A percentile compares a stretch with the other conserved stretches of the same genome.
Evolutionary conservation across 768 basidiomycete genomes (phyloP).

Genomic region (Lentinula aciculospora): DNA sequence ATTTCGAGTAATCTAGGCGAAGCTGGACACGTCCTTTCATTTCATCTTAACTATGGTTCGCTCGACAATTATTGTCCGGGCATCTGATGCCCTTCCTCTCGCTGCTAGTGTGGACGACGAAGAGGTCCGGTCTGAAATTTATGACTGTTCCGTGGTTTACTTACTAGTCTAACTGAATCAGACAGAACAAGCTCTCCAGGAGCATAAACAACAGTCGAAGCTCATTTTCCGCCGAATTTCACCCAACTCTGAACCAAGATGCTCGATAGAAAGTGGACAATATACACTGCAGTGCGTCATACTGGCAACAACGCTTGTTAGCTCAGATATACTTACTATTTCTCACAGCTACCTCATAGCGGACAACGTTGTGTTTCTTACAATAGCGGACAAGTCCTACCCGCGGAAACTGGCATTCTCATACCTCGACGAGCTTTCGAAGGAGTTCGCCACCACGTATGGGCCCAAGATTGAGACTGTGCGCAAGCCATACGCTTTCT

Average conservation of each 20-base stretch:
- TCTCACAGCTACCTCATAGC: slow-evolving; percentile 82
- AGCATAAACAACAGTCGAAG: slow-evolving; percentile 98
- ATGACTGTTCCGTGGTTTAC: neutral
- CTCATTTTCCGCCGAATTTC: slow-evolving; percentile 93
- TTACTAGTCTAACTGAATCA: slow-evolving; percentile 24
- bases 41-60: slow-evolving; percentile 56
- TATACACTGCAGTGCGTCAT: slow-evolving; percentile 90
- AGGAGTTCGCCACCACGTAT: slow-evolving; percentile 91
- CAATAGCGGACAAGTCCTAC: slow-evolving; percentile 95
- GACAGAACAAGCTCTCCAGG: slow-evolving; percentile 92
- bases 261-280: slow-evolving; percentile 92
- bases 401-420: slow-evolving; percentile 96
- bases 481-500: slow-evolving; percentile 97
- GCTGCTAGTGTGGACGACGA: slow-evolving; percentile 98
- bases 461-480: slow-evolving; percentile 89
- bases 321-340: neutral
- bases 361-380: slow-evolving; percentile 92
- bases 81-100: slow-evolving; percentile 82
- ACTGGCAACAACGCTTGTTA: slow-evolving; percentile 9
- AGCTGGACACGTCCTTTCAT: neutral
- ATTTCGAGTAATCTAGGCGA: neutral
- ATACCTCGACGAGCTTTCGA: slow-evolving; percentile 93
- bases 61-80: slow-evolving; percentile 82
- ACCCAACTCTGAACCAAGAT: slow-evolving; percentile 89
- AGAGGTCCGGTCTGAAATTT: slow-evolving; percentile 48